Evolutionary conservation across 257 asterid genomes (phyloP), one percentile per base, ranked within the genome.

Genomic region (Penstemon barbatus): DNA sequence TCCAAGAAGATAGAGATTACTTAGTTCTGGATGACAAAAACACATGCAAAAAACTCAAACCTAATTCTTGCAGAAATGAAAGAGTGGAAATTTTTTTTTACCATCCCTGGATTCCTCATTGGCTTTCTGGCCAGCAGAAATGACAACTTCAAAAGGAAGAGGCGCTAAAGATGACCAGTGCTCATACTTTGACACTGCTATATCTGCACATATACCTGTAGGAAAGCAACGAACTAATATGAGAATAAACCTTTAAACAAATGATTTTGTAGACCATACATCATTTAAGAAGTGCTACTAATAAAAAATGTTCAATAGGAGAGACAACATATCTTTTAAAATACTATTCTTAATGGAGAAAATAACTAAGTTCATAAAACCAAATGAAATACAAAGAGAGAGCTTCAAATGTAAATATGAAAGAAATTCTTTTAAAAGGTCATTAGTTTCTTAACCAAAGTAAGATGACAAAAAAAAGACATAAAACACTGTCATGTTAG

Each of bases 101-200:
- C 99, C 98, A 81, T 79, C 73, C 96, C 98, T 81, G 51, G 95
- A 82, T 50, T 91, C 96, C 74, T 94, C 98, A 77, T 72, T 87
- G 57, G 98, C 98, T 82, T 87, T 94, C 83, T 94, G 96, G 39
- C 99, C 98, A 65, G 99, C 97, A 66, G 99, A 94, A 39, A 85
- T 81, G 64, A 94, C 97, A 70, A 94, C 86, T 84, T 94, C 99
- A 74, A 86, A 91, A 68, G 99, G 98, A 57, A 94, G 97, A 76
- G 99, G 99, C 9, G 99, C 99, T 57, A 91, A 85, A 74, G 98
- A 87, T 53, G 98, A 91, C 99, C 99, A 94, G 74, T 87, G 85
- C 55, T 94, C 99, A 40, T 87, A 73, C 86, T 94, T 94, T 69
- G 89, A 40, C 64, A 74, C 84, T 71, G 96, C 92, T 78, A 94